Base-by-base conservation (phyloP, 176 grass and related monocot genomes). In the Canna indica region DNA sequence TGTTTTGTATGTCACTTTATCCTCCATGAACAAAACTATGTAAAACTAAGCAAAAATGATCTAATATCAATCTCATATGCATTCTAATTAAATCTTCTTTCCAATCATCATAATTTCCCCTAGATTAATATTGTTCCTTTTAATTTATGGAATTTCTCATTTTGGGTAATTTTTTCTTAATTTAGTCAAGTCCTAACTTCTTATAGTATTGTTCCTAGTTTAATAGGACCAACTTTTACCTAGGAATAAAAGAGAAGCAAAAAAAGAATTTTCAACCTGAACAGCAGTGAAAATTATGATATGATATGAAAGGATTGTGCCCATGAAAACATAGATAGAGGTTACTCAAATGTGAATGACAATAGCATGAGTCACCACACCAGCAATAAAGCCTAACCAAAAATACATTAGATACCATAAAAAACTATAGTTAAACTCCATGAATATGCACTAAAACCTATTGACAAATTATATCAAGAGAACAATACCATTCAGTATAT, bases 1-100 rank as follows among this genome's bases (percentile, higher is more conserved):
- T n/a, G n/a, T n/a, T n/a, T n/a, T n/a, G n/a, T n/a, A n/a, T n/a
- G 41, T 11, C 41, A 44, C 41, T 38, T 67, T 30, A 87, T 30
- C 36, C 44, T 30, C 14, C 76, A 75, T 29, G 15, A 73, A 50
- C 28, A 48, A 79, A 9, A 54, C 31, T 57, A 7, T 31, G 24
- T 28, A 58, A 14, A 62, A 63, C 39, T 34, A 75, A 45, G 48
- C 27, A 27, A 7, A 15, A n/a, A n/a, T n/a, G n/a, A n/a, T n/a
- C n/a, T n/a, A n/a, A n/a, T n/a, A n/a, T n/a, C n/a, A n/a, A 30
- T n/a, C 31, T 16, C 58, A 30, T 16, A 32, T 14, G 1, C 58
- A 60, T 60, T 60, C 9, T 30, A 60, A 60, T 0, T 13, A 60
- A 60, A 14, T 56, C 52, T 6, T 8, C 22, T 25, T 4, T 26